Evolutionary conservation across 805 yeast genomes (phyloP), one percentile per base, ranked within the genome.

Genomic region (Jamesozyma spencerorum): DNA sequence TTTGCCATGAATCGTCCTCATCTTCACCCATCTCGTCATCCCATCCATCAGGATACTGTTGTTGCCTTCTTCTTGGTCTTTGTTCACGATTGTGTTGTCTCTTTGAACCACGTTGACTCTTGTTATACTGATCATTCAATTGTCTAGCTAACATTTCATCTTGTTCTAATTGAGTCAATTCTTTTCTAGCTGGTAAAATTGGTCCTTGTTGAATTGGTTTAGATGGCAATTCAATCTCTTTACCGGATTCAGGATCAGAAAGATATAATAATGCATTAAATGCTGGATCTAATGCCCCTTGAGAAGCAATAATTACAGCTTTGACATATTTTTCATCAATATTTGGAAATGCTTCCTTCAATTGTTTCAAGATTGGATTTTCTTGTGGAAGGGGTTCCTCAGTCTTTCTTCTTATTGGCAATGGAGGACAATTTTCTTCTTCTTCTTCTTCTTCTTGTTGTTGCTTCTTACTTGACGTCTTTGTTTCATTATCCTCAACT

Each of bases 101-200:
- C 24, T 36, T 38, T 31, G 41, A 33, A 17, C 45, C 45, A 6
- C 37, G 42, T 10, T 45, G 36, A 11, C 38, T 36, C 24, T 47
- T 48, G 39, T 66, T 68, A 48, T 70, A 82, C 52, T 81, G 76
- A 51, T 77, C 74, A 45, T 90, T 94, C 54, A 90, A 68, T 52
- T 73, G 70, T 47, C 92, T 75, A 1, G 97, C 97, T 49, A 87
- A 68, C 17, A 74, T 65, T 61, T 86, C 97, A 61, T 92, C 97
- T 45, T 78, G 80, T 42, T 68, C 71, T 39, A 74, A 47, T 56
- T 78, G 82, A n/a, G 63, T 50, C 31, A 51, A 47, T 38, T 58
- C 58, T 34, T 4, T 20, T 34, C 57, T 54, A 14, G 54, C 62
- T 38, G 53, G 58, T 27, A 52, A 45, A 18, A 55, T 43, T 10